A percentile compares a stretch with the other conserved stretches of the same genome.
Evolutionary conservation across 129 eudicot genomes (phyloP).

Genomic region (Flaveria trinervia): DNA sequence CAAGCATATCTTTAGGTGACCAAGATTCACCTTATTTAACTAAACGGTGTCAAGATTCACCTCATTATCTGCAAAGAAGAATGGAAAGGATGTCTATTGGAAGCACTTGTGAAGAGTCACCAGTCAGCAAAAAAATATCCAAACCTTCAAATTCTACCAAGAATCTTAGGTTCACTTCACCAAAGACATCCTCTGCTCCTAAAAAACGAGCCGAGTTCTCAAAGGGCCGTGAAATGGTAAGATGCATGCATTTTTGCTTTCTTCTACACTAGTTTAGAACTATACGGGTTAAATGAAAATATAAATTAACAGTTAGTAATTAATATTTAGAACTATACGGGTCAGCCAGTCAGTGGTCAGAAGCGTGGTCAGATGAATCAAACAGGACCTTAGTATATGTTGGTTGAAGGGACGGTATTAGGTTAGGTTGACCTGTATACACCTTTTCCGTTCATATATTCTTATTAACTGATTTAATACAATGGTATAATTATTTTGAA

Average conservation of each 20-base stretch:
- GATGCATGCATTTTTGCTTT: conserved; percentile 25
- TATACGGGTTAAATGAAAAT: too few relatives aligned
- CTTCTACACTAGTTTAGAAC: not conserved
- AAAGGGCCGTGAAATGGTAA: conserved; percentile 64
- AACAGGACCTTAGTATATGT: not conserved
- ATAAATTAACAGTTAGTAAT: too few relatives aligned
- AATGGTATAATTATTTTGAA: not conserved
- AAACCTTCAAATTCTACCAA: conserved; percentile 43
- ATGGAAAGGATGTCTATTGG: conserved; percentile 46
- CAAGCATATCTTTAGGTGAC: conserved; percentile 77
- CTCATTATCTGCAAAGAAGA: conserved; percentile 44
- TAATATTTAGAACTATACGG: too few relatives aligned
- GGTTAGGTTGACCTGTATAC: not conserved
- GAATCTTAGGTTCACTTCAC: conserved; percentile 48
- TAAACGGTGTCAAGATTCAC: conserved; percentile 40
- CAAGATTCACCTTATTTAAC: conserved; percentile 52
- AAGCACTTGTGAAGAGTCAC: conserved; percentile 49
- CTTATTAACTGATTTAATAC: not conserved
- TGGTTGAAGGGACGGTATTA: not conserved
- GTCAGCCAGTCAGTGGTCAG: too few relatives aligned
- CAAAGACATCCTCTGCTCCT: conserved; percentile 47
- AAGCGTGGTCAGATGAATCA: too few relatives aligned
- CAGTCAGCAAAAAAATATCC: conserved; percentile 40
- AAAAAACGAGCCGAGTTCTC: conserved; percentile 52
- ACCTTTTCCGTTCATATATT: not conserved